phyloP scores from a whole-genome alignment of 225 moss, liverwort and hornwort species.

The Pleurozium schreberi region DNA sequence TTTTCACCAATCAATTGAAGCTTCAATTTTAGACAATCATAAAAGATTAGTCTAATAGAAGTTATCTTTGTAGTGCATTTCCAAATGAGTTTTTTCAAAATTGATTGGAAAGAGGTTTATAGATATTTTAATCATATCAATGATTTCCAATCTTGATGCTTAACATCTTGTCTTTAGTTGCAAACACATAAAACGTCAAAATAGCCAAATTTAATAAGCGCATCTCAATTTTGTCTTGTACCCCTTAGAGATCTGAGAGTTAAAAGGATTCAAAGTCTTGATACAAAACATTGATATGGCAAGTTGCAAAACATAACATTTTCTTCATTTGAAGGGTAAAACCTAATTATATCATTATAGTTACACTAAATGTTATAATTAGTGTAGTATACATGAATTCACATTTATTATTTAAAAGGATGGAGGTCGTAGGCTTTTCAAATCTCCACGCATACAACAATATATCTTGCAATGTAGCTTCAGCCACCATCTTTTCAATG shows the following conservation, averaged over 20 bases:
- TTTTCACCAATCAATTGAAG: neutral
- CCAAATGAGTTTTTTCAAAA: neutral
- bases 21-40: too few relatives aligned
- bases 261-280: neutral
- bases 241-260: fast-evolving
- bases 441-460: neutral
- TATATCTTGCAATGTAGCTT: neutral
- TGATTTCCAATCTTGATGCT: neutral
- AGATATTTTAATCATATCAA: neutral
- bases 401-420: neutral
- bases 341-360: too few relatives aligned
- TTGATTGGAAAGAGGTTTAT: neutral
- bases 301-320: neutral
- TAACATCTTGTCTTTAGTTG: neutral
- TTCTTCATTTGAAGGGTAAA: neutral
- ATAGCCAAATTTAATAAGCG: neutral
- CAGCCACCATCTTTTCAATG: neutral
- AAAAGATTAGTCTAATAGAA: neutral
- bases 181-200: neutral
- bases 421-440: neutral
- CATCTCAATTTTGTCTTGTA: neutral
- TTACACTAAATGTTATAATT: neutral
- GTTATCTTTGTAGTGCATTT: neutral
- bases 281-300: neutral
- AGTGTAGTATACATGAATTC: neutral